Evolutionary conservation across 176 grass and related monocot species (phyloP).

Genomic region (Saccharum officinarum): DNA sequence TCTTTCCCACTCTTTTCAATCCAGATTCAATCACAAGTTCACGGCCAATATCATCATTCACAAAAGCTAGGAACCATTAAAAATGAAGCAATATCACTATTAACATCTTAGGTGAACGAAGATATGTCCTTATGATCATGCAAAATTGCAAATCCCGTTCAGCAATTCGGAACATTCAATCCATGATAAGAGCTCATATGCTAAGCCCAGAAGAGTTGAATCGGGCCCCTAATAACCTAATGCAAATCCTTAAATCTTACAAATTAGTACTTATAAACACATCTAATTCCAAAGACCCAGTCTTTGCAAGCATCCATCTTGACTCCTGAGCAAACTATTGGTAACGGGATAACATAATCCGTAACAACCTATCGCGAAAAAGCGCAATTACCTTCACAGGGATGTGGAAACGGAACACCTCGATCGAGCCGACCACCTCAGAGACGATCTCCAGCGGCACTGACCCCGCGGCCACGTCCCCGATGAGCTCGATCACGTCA

Average conservation of each 20-base stretch:
- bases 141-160: background rate
- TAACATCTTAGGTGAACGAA: background rate
- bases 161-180: background rate
- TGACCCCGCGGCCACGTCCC: constrained; percentile 36
- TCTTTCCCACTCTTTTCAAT: background rate
- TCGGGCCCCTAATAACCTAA: background rate
- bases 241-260: background rate
- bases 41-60: background rate
- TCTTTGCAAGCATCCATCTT: background rate
- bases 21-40: background rate
- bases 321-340: background rate
- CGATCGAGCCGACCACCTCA: constrained; percentile 35
- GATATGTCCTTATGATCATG: background rate
- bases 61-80: background rate
- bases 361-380: background rate
- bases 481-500: constrained; percentile 47
- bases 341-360: background rate
- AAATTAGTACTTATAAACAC: background rate
- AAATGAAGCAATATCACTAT: background rate
- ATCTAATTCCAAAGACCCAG: background rate
- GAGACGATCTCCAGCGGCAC: constrained; percentile 56
- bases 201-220: background rate
- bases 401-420: constrained; percentile 35
- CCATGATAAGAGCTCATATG: background rate
- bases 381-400: constrained; percentile 44